A percentile compares a stretch with the other conserved stretches of the same genome.
phyloP scores from a whole-genome alignment of 2,329 filamentous ascomycete genomes.

The Penicillium sp. region DNA sequence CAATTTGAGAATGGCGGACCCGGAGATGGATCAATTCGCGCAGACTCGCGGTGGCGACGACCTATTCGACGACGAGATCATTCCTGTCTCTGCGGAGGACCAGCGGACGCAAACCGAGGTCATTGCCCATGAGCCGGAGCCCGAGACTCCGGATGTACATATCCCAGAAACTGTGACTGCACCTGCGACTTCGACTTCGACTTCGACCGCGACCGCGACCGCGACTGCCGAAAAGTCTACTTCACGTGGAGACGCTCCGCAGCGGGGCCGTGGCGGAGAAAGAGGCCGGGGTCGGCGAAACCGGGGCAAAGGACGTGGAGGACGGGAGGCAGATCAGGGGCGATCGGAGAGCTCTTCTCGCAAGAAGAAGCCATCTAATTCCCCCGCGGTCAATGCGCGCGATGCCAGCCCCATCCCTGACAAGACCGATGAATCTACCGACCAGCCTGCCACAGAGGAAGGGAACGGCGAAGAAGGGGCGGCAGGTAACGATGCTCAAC shows the following conservation, averaged over 20 bases:
- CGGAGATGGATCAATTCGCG: conserved; percentile 49
- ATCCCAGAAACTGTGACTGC: conserved; percentile 13
- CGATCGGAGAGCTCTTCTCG: conserved; percentile 19
- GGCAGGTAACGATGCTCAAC: conserved; percentile 28
- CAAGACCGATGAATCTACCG: conserved; percentile 12
- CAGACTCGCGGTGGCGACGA: conserved; percentile 53
- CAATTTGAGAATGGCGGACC: conserved; percentile 16
- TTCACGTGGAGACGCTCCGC: conserved; percentile 26
- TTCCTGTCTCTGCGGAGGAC: conserved; percentile 43
- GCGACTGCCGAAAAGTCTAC: conserved; percentile 16
- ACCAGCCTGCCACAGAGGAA: conserved; percentile 15
- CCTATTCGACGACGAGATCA: conserved; percentile 54
- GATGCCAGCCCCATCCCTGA: conserved; percentile 21
- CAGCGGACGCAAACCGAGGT: conserved; percentile 28
- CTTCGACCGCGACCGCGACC: no score
- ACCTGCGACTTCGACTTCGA: no score
- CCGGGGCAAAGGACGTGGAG: conserved; percentile 26
- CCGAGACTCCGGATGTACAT: conserved; percentile 13
- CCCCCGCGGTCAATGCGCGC: conserved; percentile 12
- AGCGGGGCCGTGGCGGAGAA: conserved; percentile 33
- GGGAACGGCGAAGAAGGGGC: conserved; percentile 9
- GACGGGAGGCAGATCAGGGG: conserved; percentile 20
- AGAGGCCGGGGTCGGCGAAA: conserved; percentile 32
- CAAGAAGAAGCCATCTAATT: conserved; percentile 19
- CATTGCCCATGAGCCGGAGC: conserved; percentile 14